phyloP scores from a whole-genome alignment of 331 rosid species.

The Quercus phellos region DNA sequence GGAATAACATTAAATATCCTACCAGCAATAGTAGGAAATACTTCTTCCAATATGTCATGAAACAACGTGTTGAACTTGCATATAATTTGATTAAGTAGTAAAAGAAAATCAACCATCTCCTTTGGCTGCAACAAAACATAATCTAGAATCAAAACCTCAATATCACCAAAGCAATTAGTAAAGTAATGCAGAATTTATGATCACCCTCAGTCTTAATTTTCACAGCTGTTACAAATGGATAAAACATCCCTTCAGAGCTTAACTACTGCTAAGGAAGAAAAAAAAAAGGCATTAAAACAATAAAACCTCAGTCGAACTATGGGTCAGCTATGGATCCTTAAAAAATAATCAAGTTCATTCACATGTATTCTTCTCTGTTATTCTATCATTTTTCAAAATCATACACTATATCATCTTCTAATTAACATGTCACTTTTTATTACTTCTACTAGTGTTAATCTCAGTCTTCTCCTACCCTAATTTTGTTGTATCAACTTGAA shows the following conservation, averaged over 20 bases:
- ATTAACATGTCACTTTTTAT: no score
- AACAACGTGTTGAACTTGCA: slow-evolving; percentile 81
- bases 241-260: neutral
- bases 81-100: slow-evolving; percentile 84
- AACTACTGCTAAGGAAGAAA: neutral
- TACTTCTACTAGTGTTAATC: no score
- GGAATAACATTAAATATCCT: slow-evolving; percentile 71
- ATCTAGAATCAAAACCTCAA: slow-evolving; percentile 10
- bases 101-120: slow-evolving; percentile 72
- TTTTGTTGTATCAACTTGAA: no score
- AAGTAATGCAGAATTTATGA: neutral
- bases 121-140: slow-evolving; percentile 64
- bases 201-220: neutral
- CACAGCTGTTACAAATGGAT: neutral
- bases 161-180: slow-evolving; percentile 3
- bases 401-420: no score
- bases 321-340: no score
- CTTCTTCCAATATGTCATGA: slow-evolving; percentile 71
- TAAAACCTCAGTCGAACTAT: no score
- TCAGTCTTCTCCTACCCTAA: no score
- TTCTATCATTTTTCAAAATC: no score
- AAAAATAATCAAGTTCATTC: no score
- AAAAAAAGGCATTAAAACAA: neutral
- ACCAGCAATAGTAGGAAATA: slow-evolving; percentile 72
- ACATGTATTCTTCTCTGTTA: no score